phyloP scores from a whole-genome alignment of 495 filamentous ascomycete species.

The Usnea hakonensis region DNA sequence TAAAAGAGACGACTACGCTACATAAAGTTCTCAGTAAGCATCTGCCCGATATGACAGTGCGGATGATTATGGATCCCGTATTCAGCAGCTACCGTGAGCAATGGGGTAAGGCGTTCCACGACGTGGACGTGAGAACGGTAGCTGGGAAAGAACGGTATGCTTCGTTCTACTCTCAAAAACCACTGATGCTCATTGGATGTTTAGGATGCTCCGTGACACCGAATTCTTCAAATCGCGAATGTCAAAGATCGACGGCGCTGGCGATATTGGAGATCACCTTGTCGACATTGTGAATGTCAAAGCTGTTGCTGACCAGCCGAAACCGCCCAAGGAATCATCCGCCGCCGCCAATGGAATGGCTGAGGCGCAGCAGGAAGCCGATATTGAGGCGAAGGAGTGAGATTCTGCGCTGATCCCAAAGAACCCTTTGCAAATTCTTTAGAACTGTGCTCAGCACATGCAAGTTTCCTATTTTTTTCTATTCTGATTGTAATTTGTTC shows the following conservation, averaged over 20 bases:
- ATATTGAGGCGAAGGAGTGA: not conserved
- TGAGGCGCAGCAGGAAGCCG: not conserved
- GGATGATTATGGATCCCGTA: constrained; percentile 83
- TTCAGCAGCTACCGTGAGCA: constrained; percentile 82
- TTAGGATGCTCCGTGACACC: constrained; percentile 73
- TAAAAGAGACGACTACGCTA: constrained; percentile 80
- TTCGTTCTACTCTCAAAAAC: constrained; percentile 16
- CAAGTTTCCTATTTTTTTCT: not conserved
- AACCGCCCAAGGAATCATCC: not conserved
- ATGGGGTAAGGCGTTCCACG: constrained; percentile 66
- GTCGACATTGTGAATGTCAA: constrained; percentile 62
- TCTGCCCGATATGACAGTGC: constrained; percentile 67
- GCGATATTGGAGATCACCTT: constrained; percentile 59
- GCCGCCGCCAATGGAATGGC: not conserved
- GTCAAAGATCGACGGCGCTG: constrained; percentile 72
- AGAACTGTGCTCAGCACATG: not conserved
- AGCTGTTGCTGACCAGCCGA: constrained; percentile 1
- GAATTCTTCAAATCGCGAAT: constrained; percentile 67
- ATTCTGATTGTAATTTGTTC: constrained; percentile 1
- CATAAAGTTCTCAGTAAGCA: constrained; percentile 83
- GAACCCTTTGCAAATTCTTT: no score
- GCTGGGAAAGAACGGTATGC: constrained; percentile 65
- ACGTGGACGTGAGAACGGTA: constrained; percentile 57
- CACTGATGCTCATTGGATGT: not conserved
- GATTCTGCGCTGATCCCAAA: not conserved